Conservation (phyloP, 202 grass and related monocot species). For the Hordeum pubiflorum region DNA sequence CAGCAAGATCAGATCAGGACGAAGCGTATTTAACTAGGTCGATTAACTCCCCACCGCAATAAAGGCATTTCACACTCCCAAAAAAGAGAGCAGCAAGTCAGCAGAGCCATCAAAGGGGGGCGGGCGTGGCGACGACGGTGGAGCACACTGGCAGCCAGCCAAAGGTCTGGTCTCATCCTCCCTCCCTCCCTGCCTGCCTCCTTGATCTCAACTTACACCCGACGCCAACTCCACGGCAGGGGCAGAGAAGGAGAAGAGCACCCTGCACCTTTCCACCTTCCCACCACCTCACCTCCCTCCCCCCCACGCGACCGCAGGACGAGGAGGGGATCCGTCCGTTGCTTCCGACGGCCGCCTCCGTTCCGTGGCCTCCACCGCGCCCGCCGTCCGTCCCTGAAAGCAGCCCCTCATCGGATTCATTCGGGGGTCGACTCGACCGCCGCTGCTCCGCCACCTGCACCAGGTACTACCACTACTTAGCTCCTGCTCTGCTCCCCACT, state of each 20-base stretch:
- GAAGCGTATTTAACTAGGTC: neutral
- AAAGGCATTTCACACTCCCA: neutral
- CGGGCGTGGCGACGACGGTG: neutral
- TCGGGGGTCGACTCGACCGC: neutral
- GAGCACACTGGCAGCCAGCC: slow-evolving; percentile 14
- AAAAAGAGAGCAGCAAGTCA: neutral
- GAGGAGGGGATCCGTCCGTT: slow-evolving; percentile 48
- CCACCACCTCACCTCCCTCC: neutral
- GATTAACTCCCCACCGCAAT: neutral
- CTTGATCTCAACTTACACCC: slow-evolving; percentile 30
- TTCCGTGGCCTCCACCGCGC: neutral
- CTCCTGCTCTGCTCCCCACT: neutral
- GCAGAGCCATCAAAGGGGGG: slow-evolving; percentile 3
- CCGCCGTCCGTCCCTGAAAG: slow-evolving; percentile 35
- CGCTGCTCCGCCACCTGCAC: neutral
- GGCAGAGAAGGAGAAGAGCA: neutral
- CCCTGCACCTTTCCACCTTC: slow-evolving; percentile 32
- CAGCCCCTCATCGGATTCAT: slow-evolving; percentile 36
- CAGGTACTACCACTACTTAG: neutral
- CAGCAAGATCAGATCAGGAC: slow-evolving; percentile 12
- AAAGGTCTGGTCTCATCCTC: too few species aligned
- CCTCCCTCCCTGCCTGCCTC: too few species aligned
- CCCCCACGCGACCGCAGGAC: neutral
- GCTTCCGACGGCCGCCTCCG: slow-evolving; percentile 49
- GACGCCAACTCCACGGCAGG: neutral